Base-by-base conservation (phyloP, 1,139 yeast species). In the Geotrichum australiense region DNA sequence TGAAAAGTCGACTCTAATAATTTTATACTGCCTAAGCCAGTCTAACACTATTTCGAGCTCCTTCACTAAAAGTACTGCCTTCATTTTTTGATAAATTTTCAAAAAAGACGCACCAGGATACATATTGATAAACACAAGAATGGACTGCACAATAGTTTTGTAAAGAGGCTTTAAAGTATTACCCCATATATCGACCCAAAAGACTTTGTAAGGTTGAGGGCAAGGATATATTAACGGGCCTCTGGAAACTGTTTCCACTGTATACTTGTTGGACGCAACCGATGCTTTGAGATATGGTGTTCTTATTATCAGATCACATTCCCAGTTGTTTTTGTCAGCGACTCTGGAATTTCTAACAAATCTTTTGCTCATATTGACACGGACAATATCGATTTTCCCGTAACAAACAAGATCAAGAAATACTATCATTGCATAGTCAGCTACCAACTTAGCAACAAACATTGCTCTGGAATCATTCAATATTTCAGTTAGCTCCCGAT, bases 181-280 rank as follows among this genome's bases (percentile, higher is more conserved):
- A 1, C 94, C 93, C 32, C 68, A 60, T 25, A 80, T 60, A 51
- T 80, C 83, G 7, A 83, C 66, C 96, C 96, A 86, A 8, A 83
- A 61, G 39, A 74, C 74, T 1, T 82, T 73, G 45, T 86, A 79
- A 1, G 91, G 77, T 22, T 78, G 81, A 2, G 69, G 57, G 0
- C 89, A 82, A 1, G 81, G 73, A 3, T n/a, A 48, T 34, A 36
- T 31, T 41, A 45, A n/a, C 43, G 44, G 1, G 42, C 25, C 25
- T 6, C 25, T 22, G 7, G 25, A 7, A 23, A 23, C 11, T 23
- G 25, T 23, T 7, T 23, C 11, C 7, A 23, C 7, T 23, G 7
- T n/a, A 26, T 5, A 26, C 29, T 26, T 15, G 7, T n/a, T 36
- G 8, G 32, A 23, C 11, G 31, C 36, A 26, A 46, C 25, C 30